Base-by-base conservation (phyloP, 139 green algal species). In the Chlamydomonas eustigma region DNA sequence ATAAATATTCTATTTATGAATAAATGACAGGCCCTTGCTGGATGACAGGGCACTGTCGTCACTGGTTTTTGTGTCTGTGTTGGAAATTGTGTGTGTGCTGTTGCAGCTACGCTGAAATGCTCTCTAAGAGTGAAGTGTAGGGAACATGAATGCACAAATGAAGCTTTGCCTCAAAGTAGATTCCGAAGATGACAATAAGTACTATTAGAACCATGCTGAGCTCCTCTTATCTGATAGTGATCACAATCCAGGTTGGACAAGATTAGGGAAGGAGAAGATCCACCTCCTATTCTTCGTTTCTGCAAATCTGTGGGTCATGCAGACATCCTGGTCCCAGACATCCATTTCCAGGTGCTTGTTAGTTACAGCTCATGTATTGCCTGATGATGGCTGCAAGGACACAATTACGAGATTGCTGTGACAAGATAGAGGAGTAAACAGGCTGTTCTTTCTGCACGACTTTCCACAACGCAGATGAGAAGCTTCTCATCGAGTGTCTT, bases 301-400 rank as follows among this genome's bases (percentile, higher is more conserved):
- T 80, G 74, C 74, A 80, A 75, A 39, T 65, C 38, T 0, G 37
- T 37, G 32, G 0, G 2, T 31, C 70, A 64, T 18, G 74, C 67
- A 4, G 79, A 84, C 51, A 67, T 84, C 36, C 52, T 84, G 33
- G 74, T 84, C n/a, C 79, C 79, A 2, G 78, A 80, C 67, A 67
- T 84, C 1, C 79, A 84, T 68, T 84, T 84, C 74, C 69, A 75
- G 37, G 74, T 78, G 65, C 18, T 12, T 28, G 18, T 58, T n/a
- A n/a, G n/a, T n/a, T n/a, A n/a, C n/a, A n/a, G n/a, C n/a, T n/a
- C n/a, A n/a, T n/a, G n/a, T n/a, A n/a, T n/a, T n/a, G n/a, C n/a
- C n/a, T n/a, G n/a, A n/a, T n/a, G n/a, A n/a, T n/a, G n/a, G n/a
- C n/a, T n/a, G n/a, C n/a, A n/a, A n/a, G n/a, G n/a, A n/a, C n/a